Evolutionary conservation across 2,329 filamentous ascomycete genomes (phyloP), one percentile per base, ranked within the genome.

Genomic region (Pseudogymnoascus sp.): DNA sequence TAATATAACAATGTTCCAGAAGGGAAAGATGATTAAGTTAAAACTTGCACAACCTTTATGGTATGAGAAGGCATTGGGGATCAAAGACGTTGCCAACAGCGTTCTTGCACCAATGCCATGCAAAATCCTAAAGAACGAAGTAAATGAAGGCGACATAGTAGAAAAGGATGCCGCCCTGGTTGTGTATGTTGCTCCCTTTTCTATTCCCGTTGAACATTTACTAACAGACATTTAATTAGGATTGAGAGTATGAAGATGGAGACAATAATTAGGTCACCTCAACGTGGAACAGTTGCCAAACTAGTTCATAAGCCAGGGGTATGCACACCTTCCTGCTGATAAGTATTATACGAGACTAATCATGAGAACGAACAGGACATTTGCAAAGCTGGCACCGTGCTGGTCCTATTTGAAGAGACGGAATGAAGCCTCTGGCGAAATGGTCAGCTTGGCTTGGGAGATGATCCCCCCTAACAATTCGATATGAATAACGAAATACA

Each of bases 31-130:
- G 76, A 84, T 82, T 5, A 81, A 86, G 65, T 74, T 88, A 25
- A 75, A 75, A 8, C 75, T 87, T n/a, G 72, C 82, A 42, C 76
- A 77, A 16, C 92, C 93, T 0, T 79, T 80, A 50, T 99, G 92
- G 92, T 88, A 89, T 64, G 90, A 92, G 69, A 93, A 95, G 76
- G 92, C 91, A 0, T 80, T 97, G 6, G 92, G 93, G 0, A 78
- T 90, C 66, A 92, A 91, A 73, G 91, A 96, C 71, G 82, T 83
- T 0, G 81, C 86, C 5, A 92, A 93, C 65, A 94, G 89, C 62
- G 91, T 97, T 1, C 81, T 90, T 23, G 91, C 94, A 21, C 94
- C 94, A 0, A 99, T 99, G 94, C 94, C 94, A 1, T 97, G 94
- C 77, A 97, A 97, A 78, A 88, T 99, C 25, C 77, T 99, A 66